phyloP scores from a whole-genome alignment of 768 basidiomycete genomes.

The Kwoniella shandongensis region DNA sequence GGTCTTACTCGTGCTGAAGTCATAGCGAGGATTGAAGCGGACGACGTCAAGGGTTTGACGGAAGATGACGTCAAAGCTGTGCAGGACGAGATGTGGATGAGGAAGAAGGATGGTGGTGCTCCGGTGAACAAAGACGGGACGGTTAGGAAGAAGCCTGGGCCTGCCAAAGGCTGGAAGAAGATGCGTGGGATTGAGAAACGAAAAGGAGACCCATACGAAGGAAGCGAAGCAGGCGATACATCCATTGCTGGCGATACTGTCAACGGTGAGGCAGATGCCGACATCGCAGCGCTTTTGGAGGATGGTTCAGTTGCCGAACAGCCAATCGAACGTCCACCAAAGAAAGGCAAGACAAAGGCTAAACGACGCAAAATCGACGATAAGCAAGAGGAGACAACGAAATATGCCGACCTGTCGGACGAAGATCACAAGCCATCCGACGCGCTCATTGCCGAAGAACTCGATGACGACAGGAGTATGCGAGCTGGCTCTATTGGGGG shows the following conservation, averaged over 20 bases:
- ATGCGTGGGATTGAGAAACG: slow-evolving; percentile 24
- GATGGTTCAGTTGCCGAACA: neutral
- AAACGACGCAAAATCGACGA: slow-evolving; percentile 24
- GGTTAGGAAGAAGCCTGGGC: slow-evolving; percentile 49
- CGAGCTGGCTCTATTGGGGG: slow-evolving; percentile 16
- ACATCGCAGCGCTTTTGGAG: slow-evolving; percentile 41
- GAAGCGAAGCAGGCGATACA: slow-evolving; percentile 20
- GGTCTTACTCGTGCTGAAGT: slow-evolving; percentile 42
- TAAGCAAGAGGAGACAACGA: slow-evolving; percentile 7
- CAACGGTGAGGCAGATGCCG: slow-evolving; percentile 33
- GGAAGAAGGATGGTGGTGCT: slow-evolving; percentile 26
- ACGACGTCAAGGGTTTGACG: slow-evolving; percentile 34
- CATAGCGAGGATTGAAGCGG: slow-evolving; percentile 29
- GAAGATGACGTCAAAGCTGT: slow-evolving; percentile 47
- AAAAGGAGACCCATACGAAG: slow-evolving; percentile 1
- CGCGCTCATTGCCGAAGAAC: slow-evolving; percentile 1
- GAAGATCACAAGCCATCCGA: slow-evolving; percentile 22
- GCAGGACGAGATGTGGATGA: slow-evolving; percentile 42
- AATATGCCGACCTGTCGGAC: slow-evolving; percentile 10
- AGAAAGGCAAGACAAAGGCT: slow-evolving; percentile 22
- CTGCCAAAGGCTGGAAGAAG: slow-evolving; percentile 47
- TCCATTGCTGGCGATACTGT: slow-evolving; percentile 26
- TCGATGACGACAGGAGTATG: slow-evolving; percentile 18
- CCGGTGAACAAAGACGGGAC: slow-evolving; percentile 49
- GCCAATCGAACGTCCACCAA: slow-evolving; percentile 1